Evolutionary conservation across 768 basidiomycete genomes (phyloP), one percentile per base, ranked within the genome.

Genomic region (Tubosaeta sp.): DNA sequence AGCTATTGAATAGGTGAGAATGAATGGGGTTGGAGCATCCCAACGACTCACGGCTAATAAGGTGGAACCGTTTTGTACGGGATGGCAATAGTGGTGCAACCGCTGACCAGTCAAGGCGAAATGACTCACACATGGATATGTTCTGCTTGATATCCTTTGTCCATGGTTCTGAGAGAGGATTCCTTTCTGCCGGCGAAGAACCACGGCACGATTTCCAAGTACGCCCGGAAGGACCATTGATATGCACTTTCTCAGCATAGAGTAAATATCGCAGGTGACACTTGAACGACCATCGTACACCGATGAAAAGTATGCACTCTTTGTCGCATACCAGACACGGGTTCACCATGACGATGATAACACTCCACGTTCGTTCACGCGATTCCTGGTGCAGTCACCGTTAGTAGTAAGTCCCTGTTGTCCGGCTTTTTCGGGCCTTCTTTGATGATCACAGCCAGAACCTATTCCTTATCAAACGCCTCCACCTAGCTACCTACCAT

Each of bases 321-420:
- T 78, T 62, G 67, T 78, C 61, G 76, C 76, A 52, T 98, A 98
- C 67, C 95, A 94, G 65, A 67, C 65, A 27, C 73, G 82, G 6
- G 82, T 96, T 21, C 95, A 98, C 64, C 71, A 81, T 36, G 93
- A 96, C 40, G 56, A 65, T 1, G 68, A 76, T 3, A 81, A 77
- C 27, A 73, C 69, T 1, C 73, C 75, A 30, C 53, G 55, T 4
- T 74, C 78, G 1, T 95, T 95, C 64, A 71, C 69, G 49, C 66
- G 79, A 3, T 98, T 98, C 64, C 76, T 98, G 2, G 87, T 94
- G 9, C 76, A 86, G 7, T 81, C 84, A 7, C 90, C 93, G 1
- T 73, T 97, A 8, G 59, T 73, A 39, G 92, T 93, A 56, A 51
- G 81, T 68, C 30, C 40, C 11, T 24, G 16, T 50, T 18, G 4